Evolutionary conservation across 768 basidiomycete genomes (phyloP).

Genomic region (Termitomyces eurrhizus): DNA sequence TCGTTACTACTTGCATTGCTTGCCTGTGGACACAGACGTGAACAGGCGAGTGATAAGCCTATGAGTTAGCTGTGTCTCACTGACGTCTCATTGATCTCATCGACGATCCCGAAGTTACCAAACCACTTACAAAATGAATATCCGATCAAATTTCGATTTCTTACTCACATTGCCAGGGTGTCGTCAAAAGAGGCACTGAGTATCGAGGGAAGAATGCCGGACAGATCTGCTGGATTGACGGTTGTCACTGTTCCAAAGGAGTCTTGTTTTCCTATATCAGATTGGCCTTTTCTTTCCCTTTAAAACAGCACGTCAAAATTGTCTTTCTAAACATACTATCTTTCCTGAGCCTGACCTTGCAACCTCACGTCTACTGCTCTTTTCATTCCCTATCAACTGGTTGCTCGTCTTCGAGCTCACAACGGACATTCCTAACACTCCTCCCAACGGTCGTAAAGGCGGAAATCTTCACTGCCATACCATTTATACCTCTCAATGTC

Average conservation of each 20-base stretch:
- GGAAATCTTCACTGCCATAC: not conserved
- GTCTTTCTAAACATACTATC: slow-evolving; percentile 1
- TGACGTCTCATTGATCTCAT: too few species aligned
- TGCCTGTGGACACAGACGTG: not conserved
- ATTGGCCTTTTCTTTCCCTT: not conserved
- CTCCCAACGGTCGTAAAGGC: not conserved
- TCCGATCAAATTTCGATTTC: not conserved
- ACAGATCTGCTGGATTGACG: not conserved
- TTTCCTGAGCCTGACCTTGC: not conserved
- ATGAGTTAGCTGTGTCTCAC: not conserved
- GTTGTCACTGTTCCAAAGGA: not conserved
- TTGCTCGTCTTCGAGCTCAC: not conserved
- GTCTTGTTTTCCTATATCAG: not conserved
- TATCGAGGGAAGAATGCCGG: not conserved
- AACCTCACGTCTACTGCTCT: not conserved
- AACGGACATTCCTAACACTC: slow-evolving; percentile 7
- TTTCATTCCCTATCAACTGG: too few species aligned
- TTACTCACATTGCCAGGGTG: not conserved
- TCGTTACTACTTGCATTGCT: not conserved
- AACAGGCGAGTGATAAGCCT: not conserved
- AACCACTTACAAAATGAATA: not conserved
- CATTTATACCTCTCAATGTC: slow-evolving; percentile 7
- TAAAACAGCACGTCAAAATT: not conserved
- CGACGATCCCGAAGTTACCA: too few species aligned
- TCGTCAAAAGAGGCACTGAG: not conserved